Base-by-base conservation (phyloP, 2,329 filamentous ascomycete species). In the Xylariales sp. region DNA sequence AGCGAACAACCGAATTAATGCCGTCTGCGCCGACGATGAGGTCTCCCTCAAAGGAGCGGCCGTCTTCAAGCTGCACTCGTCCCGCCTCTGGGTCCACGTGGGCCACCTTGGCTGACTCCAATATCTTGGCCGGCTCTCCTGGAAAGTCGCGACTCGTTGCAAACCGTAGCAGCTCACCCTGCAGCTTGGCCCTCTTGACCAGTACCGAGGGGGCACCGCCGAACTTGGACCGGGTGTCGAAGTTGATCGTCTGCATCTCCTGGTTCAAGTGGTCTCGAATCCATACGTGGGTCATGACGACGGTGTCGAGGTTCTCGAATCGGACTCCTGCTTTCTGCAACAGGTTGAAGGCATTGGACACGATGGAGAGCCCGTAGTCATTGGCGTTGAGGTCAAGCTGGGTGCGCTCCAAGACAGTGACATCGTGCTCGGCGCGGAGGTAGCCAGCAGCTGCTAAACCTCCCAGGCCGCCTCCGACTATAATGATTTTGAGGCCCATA, bases 401-500 rank as follows among this genome's bases (percentile, higher is more conserved):
- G 29, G 47, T 43, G 11, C 49, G 47, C 37, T 53, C 49, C n/a
- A 50, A 43, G 14, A 53, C 36, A 2, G 47, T 51, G 32, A 53
- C 50, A 11, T 47, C 16, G 34, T 53, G 50, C 13, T 47, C 42
- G n/a, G 33, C 43, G 16, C 50, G 47, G 14, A 50, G 46, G 30
- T 41, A 51, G n/a, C 46, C 45, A 14, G 50, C 50, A 5, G 47
- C 50, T n/a, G 50, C 40, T 7, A 50, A 40, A 2, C 50, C 47
- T 7, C 47, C 50, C 11, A 53, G 46, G n/a, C 50, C 50, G 12
- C 42, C 43, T 5, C 48, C 50, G 6, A 47, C 46, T 12, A 51
- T 45, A 27, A 53, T 40, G 14, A 53, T 42, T 5, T 44, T 51
- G 1, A 52, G 36, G 2, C 45, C 45, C 47, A 50, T 47, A 13